These are phyloP conservation scores for Saccharomycopsis phalli DNA, from an alignment of 1,139 yeast species.

Conservation along the genomic window DNA sequence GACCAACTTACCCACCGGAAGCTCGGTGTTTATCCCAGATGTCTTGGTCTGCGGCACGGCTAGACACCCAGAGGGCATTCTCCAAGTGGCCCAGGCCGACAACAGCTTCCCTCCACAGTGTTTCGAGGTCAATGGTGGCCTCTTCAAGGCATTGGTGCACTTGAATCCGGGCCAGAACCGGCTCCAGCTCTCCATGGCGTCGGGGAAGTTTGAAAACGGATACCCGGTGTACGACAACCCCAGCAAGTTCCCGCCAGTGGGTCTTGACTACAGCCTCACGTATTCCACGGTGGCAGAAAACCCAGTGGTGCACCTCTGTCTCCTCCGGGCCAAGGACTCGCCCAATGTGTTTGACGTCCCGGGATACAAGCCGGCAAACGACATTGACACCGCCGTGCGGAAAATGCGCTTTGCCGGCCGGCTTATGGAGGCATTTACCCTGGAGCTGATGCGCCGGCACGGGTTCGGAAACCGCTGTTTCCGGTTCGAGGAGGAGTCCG, in stretches of 20 bases:
- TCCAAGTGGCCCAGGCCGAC: conserved; percentile 38
- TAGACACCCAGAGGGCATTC: conserved; percentile 26
- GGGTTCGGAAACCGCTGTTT: conserved; percentile 80
- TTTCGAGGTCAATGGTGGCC: conserved; percentile 60
- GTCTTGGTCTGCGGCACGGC: conserved; percentile 36
- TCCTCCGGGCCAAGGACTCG: conserved; percentile 73
- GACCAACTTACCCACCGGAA: conserved; percentile 25
- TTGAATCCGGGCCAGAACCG: conserved; percentile 57
- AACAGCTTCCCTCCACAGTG: conserved; percentile 60
- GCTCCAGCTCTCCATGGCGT: conserved; percentile 28
- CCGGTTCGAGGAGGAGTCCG: conserved; percentile 53
- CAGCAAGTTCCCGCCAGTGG: conserved; percentile 16
- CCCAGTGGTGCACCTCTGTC: conserved; percentile 75
- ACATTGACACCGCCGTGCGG: conserved; percentile 62
- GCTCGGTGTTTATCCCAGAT: conserved; percentile 37
- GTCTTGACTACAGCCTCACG: conserved; percentile 29
- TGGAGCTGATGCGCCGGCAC: conserved; percentile 76
- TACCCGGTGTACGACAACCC: conserved; percentile 21
- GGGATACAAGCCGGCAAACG: conserved; percentile 35
- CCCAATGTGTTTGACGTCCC: conserved; percentile 70
- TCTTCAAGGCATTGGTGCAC: conserved; percentile 69
- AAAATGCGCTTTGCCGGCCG: conserved; percentile 81
- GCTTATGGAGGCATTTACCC: conserved; percentile 87
- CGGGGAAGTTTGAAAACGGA: conserved; percentile 23
- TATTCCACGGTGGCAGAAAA: conserved; percentile 57